These are phyloP conservation scores for Dipsacomyces acuminosporus DNA, from an alignment of 371 early-diverging fungal genomes.

Conservation along the genomic window DNA sequence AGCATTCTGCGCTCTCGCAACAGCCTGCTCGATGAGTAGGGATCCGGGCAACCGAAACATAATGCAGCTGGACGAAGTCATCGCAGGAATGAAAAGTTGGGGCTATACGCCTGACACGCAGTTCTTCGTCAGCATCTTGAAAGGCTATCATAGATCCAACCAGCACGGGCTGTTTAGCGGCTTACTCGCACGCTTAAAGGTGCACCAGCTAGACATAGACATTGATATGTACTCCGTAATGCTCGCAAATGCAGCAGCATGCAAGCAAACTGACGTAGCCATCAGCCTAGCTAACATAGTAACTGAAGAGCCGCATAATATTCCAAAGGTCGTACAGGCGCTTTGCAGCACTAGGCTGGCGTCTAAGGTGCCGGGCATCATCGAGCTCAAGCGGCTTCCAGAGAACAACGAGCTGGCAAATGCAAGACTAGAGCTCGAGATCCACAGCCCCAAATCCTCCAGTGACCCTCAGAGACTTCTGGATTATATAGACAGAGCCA, in stretches of 20 bases:
- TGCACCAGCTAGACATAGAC: constrained; percentile 1
- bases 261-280: constrained; percentile 1
- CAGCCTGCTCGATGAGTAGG: constrained; percentile 9
- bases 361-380: background rate
- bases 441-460: background rate
- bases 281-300: constrained; percentile 8
- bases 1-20: constrained; percentile 11
- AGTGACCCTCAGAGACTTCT: constrained; percentile 1
- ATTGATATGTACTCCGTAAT: constrained; percentile 5
- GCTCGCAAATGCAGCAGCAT: constrained; percentile 22
- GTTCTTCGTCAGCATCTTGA: constrained; percentile 21
- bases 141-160: constrained; percentile 21
- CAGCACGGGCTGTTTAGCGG: constrained; percentile 36
- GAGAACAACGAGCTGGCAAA: constrained; percentile 31
- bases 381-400: constrained; percentile 7
- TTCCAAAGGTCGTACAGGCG: constrained; percentile 8
- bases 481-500: background rate
- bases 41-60: constrained; percentile 5
- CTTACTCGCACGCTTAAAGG: constrained; percentile 11
- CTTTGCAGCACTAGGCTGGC: constrained; percentile 7
- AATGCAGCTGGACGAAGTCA: constrained; percentile 9
- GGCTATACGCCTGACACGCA: constrained; percentile 2
- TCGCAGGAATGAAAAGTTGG: constrained; percentile 29
- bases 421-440: constrained; percentile 12
- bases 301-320: background rate